Base-by-base conservation (phyloP, 129 eudicot species). In the Ambrosia trifida region DNA sequence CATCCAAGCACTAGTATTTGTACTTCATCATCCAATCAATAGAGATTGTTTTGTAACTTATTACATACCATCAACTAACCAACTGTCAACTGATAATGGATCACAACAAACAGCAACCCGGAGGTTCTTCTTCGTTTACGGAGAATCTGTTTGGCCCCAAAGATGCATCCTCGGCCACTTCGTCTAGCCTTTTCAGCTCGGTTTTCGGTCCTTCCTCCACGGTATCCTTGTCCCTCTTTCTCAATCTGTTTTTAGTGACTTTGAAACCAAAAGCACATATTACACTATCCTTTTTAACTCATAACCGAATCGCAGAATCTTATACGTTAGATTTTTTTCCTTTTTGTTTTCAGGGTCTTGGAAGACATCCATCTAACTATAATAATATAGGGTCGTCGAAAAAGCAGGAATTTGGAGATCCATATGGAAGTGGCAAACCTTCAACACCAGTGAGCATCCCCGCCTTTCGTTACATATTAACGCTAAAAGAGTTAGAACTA, bases 131-230 rank as follows among this genome's bases (percentile, higher is more conserved):
- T 3, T 56, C 16, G 35, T 57, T 87, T 51, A 79, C 94, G 19
- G 74, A 58, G 65, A 95, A 92, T 75, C 86, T 92, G 19, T 92
- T 92, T 72, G 96, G 96, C 73, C 98, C 98, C 7, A 88, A 88
- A 76, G 85, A 82, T 50, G 47, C 86, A 1, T 50, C 81, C 84
- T 41, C 78, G 81, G 4, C 77, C 11, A 1, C 65, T 35, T 73
- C 95, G 30, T 46, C 88, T 11, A 78, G 84, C 44, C 72, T 83
- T 59, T 92, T 92, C 59, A 85, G 78, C 74, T 77, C 95, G 19
- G 90, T 89, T 76, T 92, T 92, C 69, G 96, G 95, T 7, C 95
- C 95, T 11, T 46, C 87, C 35, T 78, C 95, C 45, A 84, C 76
- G 83, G 97, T 91, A 86, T 40, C 6, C 40, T 49, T 40, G 13